Evolutionary conservation across 2,329 filamentous ascomycete species (phyloP).

Genomic region (Aspergillus quadrilineatus): DNA sequence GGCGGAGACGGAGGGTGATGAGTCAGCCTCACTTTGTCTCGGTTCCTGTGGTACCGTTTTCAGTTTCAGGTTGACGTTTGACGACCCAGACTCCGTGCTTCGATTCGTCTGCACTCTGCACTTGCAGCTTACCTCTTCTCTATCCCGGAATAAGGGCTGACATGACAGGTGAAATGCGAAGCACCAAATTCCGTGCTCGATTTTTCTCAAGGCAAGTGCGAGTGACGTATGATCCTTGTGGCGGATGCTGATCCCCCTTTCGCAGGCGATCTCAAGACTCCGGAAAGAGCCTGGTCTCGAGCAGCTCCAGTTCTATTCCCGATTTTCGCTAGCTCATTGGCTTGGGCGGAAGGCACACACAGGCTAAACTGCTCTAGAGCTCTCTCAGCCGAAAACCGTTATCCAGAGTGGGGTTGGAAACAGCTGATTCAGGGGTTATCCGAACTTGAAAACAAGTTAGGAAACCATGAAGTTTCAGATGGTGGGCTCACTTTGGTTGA

Average conservation of each 20-base stretch:
- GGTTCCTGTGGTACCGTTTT: background rate
- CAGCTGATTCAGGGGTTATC: conserved; percentile 19
- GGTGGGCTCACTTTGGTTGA: background rate
- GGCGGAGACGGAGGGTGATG: background rate
- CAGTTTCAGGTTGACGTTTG: conserved; percentile 1
- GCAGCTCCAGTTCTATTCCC: background rate
- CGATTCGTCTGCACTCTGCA: background rate
- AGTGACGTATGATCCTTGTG: background rate
- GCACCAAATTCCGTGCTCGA: background rate
- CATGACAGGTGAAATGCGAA: background rate
- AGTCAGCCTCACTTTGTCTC: conserved; percentile 1
- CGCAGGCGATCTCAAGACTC: conserved; percentile 1
- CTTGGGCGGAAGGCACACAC: background rate
- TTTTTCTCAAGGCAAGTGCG: background rate
- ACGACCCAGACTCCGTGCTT: background rate
- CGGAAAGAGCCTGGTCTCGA: conserved; percentile 2
- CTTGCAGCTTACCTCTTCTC: background rate
- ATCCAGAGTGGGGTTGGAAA: conserved; percentile 15
- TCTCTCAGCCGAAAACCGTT: conserved; percentile 20
- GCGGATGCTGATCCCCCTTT: conserved; percentile 14
- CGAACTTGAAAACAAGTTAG: background rate
- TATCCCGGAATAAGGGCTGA: background rate
- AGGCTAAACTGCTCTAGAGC: conserved; percentile 10
- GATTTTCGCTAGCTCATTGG: conserved; percentile 6
- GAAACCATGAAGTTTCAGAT: conserved; percentile 4